Conservation (phyloP, 2,329 filamentous ascomycete species). For the Didymella sp. region DNA sequence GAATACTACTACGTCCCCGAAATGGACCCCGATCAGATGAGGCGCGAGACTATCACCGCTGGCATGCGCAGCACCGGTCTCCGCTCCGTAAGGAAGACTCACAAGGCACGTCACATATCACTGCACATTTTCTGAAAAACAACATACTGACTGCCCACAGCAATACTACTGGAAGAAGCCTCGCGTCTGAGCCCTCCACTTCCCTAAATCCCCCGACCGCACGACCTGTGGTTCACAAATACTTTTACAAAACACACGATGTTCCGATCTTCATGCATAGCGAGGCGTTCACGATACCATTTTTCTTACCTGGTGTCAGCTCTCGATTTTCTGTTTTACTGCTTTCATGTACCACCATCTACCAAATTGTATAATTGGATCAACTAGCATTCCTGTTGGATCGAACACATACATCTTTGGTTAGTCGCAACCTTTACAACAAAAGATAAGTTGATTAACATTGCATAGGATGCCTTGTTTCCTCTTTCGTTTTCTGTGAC, state of each 20-base stretch:
- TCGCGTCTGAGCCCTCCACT: conserved; percentile 37
- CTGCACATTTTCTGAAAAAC: neutral
- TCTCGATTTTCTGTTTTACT: conserved; percentile 13
- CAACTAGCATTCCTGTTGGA: conserved; percentile 5
- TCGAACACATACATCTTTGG: conserved; percentile 4
- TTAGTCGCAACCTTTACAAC: neutral
- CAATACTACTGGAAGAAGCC: conserved; percentile 77
- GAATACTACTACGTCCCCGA: conserved; percentile 98
- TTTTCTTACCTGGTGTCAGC: conserved; percentile 25
- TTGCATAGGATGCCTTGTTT: neutral
- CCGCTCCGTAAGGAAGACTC: conserved; percentile 88
- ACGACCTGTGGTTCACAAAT: neutral
- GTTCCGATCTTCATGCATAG: conserved; percentile 42
- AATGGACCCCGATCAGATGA: conserved; percentile 77
- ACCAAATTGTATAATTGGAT: conserved; percentile 27
- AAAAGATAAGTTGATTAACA: neutral
- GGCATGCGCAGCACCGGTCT: conserved; percentile 88
- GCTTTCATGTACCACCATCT: conserved; percentile 27
- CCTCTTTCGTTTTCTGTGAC: neutral
- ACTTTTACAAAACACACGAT: conserved; percentile 13
- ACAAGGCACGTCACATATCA: conserved; percentile 74
- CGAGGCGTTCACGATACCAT: conserved; percentile 49
- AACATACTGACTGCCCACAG: conserved; percentile 49
- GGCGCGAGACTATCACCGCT: conserved; percentile 82
- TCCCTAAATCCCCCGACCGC: neutral